Conservation (phyloP, 2,329 filamentous ascomycete genomes). For the Penicillium fuscoglaucum region DNA sequence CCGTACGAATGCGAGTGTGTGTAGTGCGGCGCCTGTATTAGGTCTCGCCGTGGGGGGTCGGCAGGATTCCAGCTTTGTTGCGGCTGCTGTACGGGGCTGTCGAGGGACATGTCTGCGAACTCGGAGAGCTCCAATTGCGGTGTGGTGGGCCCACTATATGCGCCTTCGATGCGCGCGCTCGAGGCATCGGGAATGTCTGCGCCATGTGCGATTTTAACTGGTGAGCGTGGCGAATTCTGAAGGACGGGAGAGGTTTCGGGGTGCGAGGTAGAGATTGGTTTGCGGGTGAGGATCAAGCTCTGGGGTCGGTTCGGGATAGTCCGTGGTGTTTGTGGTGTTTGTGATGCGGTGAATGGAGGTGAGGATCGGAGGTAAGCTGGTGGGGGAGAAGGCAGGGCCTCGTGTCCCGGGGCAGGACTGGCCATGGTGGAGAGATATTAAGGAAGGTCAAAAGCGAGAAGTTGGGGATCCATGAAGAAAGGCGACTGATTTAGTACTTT, state of each 20-base stretch:
- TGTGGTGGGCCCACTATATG: conserved; percentile 24
- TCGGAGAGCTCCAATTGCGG: conserved; percentile 27
- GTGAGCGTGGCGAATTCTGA: conserved; percentile 36
- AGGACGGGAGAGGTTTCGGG: conserved; percentile 26
- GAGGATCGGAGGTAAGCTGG: conserved; percentile 46
- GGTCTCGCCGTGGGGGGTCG: conserved; percentile 30
- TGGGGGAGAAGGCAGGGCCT: conserved; percentile 44
- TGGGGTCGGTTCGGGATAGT: conserved; percentile 24
- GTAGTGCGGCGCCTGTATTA: conserved; percentile 19
- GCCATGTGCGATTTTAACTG: conserved; percentile 35
- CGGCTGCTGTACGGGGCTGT: conserved; percentile 20
- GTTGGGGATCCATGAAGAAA: not conserved
- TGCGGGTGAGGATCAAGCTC: conserved; percentile 28
- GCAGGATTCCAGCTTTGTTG: conserved; percentile 19
- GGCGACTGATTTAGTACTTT: not conserved
- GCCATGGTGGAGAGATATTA: conserved; percentile 27
- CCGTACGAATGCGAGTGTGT: conserved; percentile 22
- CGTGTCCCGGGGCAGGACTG: conserved; percentile 26
- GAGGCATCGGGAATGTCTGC: conserved; percentile 29
- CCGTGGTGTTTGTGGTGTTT: conserved; percentile 23
- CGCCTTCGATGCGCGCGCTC: conserved; percentile 30
- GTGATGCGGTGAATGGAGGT: conserved; percentile 30
- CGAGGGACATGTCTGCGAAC: conserved; percentile 31
- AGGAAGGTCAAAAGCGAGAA: not conserved
- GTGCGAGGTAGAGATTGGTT: conserved; percentile 22